Evolutionary conservation across 495 filamentous ascomycete genomes (phyloP).

Genomic region (Penicillium waksmanii): DNA sequence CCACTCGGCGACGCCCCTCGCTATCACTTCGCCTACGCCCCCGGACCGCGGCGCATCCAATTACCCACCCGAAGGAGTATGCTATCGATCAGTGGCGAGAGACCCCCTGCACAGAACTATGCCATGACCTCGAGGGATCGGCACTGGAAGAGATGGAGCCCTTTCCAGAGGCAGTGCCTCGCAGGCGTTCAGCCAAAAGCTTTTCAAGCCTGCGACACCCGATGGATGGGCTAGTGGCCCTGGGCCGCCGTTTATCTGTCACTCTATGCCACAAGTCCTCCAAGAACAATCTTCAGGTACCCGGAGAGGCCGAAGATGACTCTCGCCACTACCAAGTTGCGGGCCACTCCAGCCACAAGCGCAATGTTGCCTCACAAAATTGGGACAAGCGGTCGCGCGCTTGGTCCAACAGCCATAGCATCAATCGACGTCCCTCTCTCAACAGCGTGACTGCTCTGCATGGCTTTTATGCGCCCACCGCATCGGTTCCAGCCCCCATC

Average conservation of each 20-base stretch:
- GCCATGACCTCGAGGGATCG: constrained; percentile 29
- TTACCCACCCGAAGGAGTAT: constrained; percentile 24
- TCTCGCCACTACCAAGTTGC: constrained; percentile 18
- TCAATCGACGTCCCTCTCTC: constrained; percentile 45
- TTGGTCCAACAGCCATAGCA: constrained; percentile 35
- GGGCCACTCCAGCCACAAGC: constrained; percentile 22
- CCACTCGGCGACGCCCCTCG: constrained; percentile 43
- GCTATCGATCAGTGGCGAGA: constrained; percentile 36
- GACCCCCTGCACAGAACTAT: constrained; percentile 31
- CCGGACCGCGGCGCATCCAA: constrained; percentile 35
- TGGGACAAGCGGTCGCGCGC: constrained; percentile 27
- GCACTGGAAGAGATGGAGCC: constrained; percentile 43
- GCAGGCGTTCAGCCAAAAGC: constrained; percentile 46
- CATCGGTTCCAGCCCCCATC: constrained; percentile 35
- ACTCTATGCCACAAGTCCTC: constrained; percentile 48
- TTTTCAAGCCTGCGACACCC: constrained; percentile 52
- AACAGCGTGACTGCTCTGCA: constrained; percentile 46
- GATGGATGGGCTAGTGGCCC: constrained; percentile 48
- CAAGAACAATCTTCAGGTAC: constrained; percentile 31
- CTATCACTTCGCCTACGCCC: constrained; percentile 41
- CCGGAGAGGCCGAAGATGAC: constrained; percentile 21
- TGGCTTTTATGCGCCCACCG: constrained; percentile 41
- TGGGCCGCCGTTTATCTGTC: constrained; percentile 51
- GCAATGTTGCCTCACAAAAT: constrained; percentile 23
- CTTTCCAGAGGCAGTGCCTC: constrained; percentile 39